Evolutionary conservation across 371 early-diverging fungal species (phyloP).

Genomic region (Mortierella sp.): DNA sequence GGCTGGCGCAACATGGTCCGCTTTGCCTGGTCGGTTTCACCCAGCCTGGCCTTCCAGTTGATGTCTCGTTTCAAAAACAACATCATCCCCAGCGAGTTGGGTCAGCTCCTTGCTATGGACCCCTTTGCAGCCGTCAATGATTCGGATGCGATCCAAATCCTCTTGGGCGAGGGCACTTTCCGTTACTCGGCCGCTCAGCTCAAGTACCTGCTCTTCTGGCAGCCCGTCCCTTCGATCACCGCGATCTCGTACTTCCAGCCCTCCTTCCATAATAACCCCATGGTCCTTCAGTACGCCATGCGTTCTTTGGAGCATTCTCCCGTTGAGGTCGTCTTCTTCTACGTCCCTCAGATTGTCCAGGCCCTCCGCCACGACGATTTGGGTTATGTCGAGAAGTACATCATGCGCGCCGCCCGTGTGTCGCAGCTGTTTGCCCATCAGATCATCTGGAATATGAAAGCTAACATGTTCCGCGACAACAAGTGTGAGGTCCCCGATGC

Average conservation of each 20-base stretch:
- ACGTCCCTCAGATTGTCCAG: slow-evolving; percentile 99
- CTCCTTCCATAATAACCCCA: slow-evolving; percentile 79
- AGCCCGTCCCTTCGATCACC: slow-evolving; percentile 92
- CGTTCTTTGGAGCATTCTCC: slow-evolving; percentile 91
- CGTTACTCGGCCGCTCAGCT: slow-evolving; percentile 49
- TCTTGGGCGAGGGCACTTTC: slow-evolving; percentile 68
- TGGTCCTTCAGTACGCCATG: slow-evolving; percentile 95
- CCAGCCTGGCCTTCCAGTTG: slow-evolving; percentile 86
- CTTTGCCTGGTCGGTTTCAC: slow-evolving; percentile 87
- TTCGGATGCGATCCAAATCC: slow-evolving; percentile 80
- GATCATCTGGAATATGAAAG: slow-evolving; percentile 99
- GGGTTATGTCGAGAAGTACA: slow-evolving; percentile 94
- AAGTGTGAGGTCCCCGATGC: slow-evolving; percentile 76
- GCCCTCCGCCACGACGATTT: slow-evolving; percentile 90
- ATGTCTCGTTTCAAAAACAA: slow-evolving; percentile 79
- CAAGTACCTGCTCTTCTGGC: slow-evolving; percentile 91
- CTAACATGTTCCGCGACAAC: slow-evolving; percentile 96
- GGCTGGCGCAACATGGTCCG: slow-evolving; percentile 83
- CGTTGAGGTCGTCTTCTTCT: slow-evolving; percentile 96
- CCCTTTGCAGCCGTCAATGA: slow-evolving; percentile 78
- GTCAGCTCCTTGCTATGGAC: slow-evolving; percentile 71
- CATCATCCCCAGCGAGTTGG: slow-evolving; percentile 77
- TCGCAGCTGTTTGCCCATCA: slow-evolving; percentile 99
- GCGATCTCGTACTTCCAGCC: slow-evolving; percentile 86
- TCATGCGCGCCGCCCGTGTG: slow-evolving; percentile 91